These are phyloP conservation scores for Candida fluviatilis DNA, from an alignment of 805 yeast genomes.

Conservation along the genomic window DNA sequence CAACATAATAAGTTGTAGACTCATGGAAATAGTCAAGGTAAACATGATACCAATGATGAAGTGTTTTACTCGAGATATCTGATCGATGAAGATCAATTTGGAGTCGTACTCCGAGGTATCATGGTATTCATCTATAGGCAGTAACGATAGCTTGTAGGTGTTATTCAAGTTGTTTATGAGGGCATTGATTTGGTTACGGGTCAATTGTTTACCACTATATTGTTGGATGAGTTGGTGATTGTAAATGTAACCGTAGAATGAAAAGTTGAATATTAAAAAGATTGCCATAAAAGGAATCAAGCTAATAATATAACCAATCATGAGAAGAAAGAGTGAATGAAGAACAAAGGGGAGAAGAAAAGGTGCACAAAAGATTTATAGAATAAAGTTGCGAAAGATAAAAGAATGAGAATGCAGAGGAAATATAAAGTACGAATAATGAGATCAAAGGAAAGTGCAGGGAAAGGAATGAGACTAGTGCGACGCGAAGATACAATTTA, in stretches of 20 bases:
- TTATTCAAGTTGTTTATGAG: conserved; percentile 14
- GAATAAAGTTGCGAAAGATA: too few species aligned
- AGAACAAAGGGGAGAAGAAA: too few species aligned
- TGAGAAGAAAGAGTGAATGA: too few species aligned
- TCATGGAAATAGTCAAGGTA: conserved; percentile 25
- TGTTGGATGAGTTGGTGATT: conserved; percentile 12
- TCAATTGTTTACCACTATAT: conserved; percentile 7
- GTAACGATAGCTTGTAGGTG: conserved; percentile 12
- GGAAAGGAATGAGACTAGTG: too few species aligned
- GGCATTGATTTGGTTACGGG: conserved; percentile 22
- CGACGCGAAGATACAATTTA: too few species aligned
- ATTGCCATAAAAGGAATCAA: conserved; percentile 1
- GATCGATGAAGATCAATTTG: not conserved
- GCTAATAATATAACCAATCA: conserved; percentile 1
- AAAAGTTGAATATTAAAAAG: conserved; percentile 5
- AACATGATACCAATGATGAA: conserved; percentile 23
- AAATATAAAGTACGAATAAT: too few species aligned
- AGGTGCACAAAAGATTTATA: too few species aligned
- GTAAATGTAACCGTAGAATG: conserved; percentile 10
- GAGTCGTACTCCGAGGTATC: conserved; percentile 4
- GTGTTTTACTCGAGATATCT: conserved; percentile 8
- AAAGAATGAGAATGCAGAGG: too few species aligned
- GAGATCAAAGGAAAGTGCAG: too few species aligned
- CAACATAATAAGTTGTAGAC: conserved; percentile 27
- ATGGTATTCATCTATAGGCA: conserved; percentile 10